These are phyloP conservation scores for Anacardium occidentale DNA, from an alignment of 345 rosid species.

Conservation along the genomic window DNA sequence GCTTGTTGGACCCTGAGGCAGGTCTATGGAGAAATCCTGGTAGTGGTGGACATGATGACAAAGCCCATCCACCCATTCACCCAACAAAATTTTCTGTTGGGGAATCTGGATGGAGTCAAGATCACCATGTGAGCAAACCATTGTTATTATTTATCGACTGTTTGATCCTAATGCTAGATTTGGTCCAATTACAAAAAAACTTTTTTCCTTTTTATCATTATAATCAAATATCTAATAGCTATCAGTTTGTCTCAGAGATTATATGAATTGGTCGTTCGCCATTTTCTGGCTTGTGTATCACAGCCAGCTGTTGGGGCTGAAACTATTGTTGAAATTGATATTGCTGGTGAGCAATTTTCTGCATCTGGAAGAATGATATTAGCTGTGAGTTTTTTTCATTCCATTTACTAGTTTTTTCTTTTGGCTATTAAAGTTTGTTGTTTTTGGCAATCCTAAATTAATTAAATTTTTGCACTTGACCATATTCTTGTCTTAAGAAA, in stretches of 20 bases:
- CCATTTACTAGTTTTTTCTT: not conserved
- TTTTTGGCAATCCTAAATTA: not conserved
- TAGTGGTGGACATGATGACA: conserved; percentile 96
- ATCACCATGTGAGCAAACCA: conserved; percentile 65
- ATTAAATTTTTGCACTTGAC: not conserved
- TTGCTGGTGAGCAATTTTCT: conserved; percentile 84
- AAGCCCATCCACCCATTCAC: conserved; percentile 99
- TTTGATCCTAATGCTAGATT: conserved; percentile 1
- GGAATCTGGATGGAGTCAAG: conserved; percentile 80
- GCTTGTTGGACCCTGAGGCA: conserved; percentile 65
- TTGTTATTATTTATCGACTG: not conserved
- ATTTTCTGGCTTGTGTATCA: conserved; percentile 95
- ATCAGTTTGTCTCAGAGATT: conserved; percentile 52
- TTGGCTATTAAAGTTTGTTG: not conserved
- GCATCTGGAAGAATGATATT: conserved; percentile 87
- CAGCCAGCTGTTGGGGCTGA: conserved; percentile 98
- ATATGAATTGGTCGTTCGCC: conserved; percentile 95
- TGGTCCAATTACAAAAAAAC: not conserved
- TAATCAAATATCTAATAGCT: conserved; percentile 13
- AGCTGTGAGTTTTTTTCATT: conserved; percentile 55
- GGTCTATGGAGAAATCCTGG: conserved; percentile 95
- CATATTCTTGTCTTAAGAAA: not conserved
- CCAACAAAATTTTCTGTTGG: conserved; percentile 94
- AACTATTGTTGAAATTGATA: conserved; percentile 90
- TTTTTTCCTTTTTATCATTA: not conserved